Base-by-base conservation (phyloP, 1,284 basidiomycete genomes). In the Tetrapyrgos nigripes region DNA sequence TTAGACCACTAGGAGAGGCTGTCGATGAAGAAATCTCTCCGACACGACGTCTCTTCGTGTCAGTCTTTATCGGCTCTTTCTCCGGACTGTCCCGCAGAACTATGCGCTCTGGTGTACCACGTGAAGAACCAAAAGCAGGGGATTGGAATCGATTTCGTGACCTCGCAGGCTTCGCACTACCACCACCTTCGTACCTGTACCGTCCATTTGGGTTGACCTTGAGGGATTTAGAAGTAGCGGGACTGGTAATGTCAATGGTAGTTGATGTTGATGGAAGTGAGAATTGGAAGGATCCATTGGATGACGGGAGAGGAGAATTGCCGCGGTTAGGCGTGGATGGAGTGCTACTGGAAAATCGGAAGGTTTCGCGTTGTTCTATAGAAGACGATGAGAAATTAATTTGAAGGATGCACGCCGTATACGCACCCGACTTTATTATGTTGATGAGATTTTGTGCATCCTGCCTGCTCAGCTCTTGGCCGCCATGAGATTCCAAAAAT, bases 131-230 rank as follows among this genome's bases (percentile, higher is more conserved):
- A 68, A 91, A 91, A 6, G 85, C 84, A 51, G 89, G 86, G 11
- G 87, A 88, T 53, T 83, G 80, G 67, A 85, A 88, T 43, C 88
- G 84, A 69, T 88, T 89, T 56, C 82, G 81, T 19, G 76, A 68
- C 14, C 74, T 75, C 9, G 64, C 28, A 8, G 81, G 75, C 60
- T 82, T 85, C 9, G 89, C 82, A 64, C 87, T 89, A 37, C 89
- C 88, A 40, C 76, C 86, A 29, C 89, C 90, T 63, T 85, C 81
- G 86, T 86, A 89, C 55, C 80, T 79, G 70, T 88, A 88, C 27
- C 74, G 66, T 17, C 89, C 89, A 68, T 91, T 91, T 0, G 89
- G 89, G 67, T 91, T 92, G 69, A 77, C 82, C n/a, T 79, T 67
- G 9, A 91, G 73, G 11, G 79, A 84, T 67, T 81, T 86, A 17